Percentiles rank a stretch among this genome's conserved stretches.
These are phyloP conservation scores for Aurantiochytrium sp. DNA, from an alignment of 108 stramenopile genomes.

Conservation along the genomic window DNA sequence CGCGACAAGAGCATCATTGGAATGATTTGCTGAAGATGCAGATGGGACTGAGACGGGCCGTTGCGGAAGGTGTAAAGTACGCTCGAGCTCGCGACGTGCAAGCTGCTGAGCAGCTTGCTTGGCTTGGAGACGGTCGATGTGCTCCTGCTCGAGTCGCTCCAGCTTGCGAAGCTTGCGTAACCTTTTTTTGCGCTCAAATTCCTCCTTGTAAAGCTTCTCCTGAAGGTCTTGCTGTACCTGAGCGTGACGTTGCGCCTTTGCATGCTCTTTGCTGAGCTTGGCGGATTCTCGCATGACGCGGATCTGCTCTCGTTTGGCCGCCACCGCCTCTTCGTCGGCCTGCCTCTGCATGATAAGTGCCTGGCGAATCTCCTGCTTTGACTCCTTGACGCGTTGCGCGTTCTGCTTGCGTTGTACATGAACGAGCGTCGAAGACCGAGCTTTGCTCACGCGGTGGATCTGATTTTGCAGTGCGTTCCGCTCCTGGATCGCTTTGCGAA, in stretches of 20 bases:
- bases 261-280: neutral
- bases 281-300: neutral
- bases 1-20: too few species aligned
- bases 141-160: neutral
- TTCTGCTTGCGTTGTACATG: neutral
- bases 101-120: neutral
- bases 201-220: neutral
- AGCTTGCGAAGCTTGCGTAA: neutral
- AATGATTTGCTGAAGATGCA: too few species aligned
- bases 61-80: neutral
- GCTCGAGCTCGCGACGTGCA: neutral
- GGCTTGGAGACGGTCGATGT: neutral
- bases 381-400: neutral
- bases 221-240: neutral
- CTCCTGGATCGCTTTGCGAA: neutral
- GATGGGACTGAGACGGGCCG: neutral
- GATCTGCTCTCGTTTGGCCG: neutral
- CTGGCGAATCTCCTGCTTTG: neutral
- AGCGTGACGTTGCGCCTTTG: neutral
- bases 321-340: neutral
- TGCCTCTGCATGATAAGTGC: neutral
- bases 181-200: neutral
- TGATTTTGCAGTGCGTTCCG: neutral
- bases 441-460: neutral
- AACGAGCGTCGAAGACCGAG: neutral